Evolutionary conservation across 345 rosid species (phyloP).

Genomic region (Orychophragmus violaceus): DNA sequence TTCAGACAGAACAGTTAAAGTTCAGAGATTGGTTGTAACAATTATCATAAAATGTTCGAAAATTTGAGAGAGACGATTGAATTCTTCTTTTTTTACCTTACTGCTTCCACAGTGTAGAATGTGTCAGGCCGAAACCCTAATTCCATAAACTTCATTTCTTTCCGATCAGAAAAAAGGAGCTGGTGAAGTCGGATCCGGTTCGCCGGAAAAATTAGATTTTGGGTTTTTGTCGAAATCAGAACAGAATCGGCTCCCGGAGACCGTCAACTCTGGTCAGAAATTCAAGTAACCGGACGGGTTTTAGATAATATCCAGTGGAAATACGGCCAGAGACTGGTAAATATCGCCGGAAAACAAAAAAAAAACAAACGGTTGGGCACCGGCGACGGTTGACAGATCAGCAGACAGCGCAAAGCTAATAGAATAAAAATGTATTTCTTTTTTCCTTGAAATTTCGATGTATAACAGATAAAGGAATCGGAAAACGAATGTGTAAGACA

Average conservation of each 20-base stretch:
- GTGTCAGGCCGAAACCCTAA: constrained; percentile 89
- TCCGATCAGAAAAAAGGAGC: background rate
- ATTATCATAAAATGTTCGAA: background rate
- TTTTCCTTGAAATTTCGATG: background rate
- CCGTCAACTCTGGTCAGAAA: background rate
- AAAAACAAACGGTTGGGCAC: background rate
- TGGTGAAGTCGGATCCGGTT: background rate
- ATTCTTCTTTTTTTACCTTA: constrained; percentile 46
- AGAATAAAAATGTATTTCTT: background rate
- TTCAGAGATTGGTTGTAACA: background rate
- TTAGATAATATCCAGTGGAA: background rate
- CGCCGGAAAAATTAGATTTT: background rate
- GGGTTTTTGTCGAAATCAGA: background rate
- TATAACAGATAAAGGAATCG: too few species aligned
- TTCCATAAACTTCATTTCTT: constrained; percentile 95
- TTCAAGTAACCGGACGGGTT: background rate
- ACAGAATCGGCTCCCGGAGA: background rate
- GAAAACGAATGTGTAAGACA: background rate
- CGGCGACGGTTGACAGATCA: background rate
- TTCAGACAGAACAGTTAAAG: background rate
- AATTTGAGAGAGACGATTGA: background rate
- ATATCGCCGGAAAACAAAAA: background rate
- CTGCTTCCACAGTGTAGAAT: constrained; percentile 76
- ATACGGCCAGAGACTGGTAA: background rate
- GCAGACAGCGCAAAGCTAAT: background rate